Conservation (phyloP, 805 yeast genomes). For the Crinitomyces ghanaensis region DNA sequence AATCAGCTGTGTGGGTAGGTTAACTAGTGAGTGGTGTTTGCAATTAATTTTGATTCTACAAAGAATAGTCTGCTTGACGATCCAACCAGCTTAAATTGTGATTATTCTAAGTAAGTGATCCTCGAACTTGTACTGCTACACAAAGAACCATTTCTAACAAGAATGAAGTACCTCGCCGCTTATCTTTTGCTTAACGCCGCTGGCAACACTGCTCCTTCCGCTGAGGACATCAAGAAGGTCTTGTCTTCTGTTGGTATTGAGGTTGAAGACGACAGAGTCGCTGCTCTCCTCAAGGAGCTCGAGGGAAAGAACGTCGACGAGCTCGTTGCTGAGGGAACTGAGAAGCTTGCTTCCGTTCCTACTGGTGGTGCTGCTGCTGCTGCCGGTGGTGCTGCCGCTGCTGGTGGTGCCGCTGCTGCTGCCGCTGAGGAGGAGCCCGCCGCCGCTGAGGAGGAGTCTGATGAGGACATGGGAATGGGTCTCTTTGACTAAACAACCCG, state of each 20-base stretch:
- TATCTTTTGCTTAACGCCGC: slow-evolving; percentile 96
- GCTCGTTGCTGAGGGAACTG: slow-evolving; percentile 87
- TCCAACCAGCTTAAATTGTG: slow-evolving; percentile 10
- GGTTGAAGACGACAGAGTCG: slow-evolving; percentile 79
- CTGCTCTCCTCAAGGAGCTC: slow-evolving; percentile 68
- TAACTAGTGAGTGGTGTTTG: too few species aligned
- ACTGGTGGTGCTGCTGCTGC: slow-evolving; percentile 95
- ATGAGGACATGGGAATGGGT: slow-evolving; percentile 44
- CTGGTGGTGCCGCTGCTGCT: slow-evolving; percentile 58
- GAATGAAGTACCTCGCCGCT: slow-evolving; percentile 98
- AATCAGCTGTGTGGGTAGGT: too few species aligned
- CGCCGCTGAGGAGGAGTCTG: slow-evolving; percentile 40
- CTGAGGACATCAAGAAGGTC: slow-evolving; percentile 78
- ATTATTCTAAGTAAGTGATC: background rate
- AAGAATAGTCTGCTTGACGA: slow-evolving; percentile 67
- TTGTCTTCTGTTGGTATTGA: slow-evolving; percentile 94
- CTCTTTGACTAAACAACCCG: slow-evolving; percentile 95
- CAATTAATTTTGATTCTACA: too few species aligned
- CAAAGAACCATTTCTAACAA: slow-evolving; percentile 16
- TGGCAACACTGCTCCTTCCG: slow-evolving; percentile 91
- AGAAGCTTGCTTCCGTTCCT: slow-evolving; percentile 96
- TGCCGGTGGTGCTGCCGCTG: slow-evolving; percentile 57
- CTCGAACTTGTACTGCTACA: too few species aligned
- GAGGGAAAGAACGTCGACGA: slow-evolving; percentile 89
- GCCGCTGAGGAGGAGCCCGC: slow-evolving; percentile 64